Conservation (phyloP, 2,329 filamentous ascomycete species). For the Colletotrichum somersetense region DNA sequence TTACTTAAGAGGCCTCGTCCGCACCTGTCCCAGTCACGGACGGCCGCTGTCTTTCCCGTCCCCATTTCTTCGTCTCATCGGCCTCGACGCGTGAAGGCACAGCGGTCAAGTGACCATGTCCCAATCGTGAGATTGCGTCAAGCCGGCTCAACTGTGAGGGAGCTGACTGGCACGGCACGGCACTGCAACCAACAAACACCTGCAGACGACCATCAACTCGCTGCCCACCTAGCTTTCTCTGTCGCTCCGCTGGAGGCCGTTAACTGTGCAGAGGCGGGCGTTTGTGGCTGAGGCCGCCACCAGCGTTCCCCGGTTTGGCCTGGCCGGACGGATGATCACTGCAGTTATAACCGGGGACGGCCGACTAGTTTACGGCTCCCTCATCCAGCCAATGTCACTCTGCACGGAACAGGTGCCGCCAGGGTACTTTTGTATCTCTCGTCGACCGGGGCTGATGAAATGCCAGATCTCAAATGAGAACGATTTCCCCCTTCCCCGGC, state of each 20-base stretch:
- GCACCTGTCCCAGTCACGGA: constrained; percentile 19
- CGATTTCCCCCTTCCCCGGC: background rate
- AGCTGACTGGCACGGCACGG: background rate
- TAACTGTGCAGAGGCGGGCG: constrained; percentile 20
- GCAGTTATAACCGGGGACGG: background rate
- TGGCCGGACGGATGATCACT: background rate
- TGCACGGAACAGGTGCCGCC: background rate
- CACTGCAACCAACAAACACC: background rate
- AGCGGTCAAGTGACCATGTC: constrained; percentile 34
- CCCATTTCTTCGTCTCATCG: constrained; percentile 11
- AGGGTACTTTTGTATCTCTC: constrained; percentile 20
- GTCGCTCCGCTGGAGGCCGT: background rate
- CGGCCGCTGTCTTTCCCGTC: constrained; percentile 34
- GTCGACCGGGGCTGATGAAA: constrained; percentile 6
- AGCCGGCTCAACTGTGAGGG: constrained; percentile 21
- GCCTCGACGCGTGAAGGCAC: constrained; percentile 29
- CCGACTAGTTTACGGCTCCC: background rate
- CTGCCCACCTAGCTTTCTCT: too few relatives aligned
- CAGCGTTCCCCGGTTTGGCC: constrained; percentile 13
- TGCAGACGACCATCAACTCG: background rate
- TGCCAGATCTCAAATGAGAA: constrained; percentile 31
- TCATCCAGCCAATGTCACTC: constrained; percentile 19
- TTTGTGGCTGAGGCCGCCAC: constrained; percentile 22
- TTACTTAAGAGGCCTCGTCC: constrained; percentile 14
- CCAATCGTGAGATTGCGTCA: background rate